Evolutionary conservation across 1,284 basidiomycete genomes (phyloP), one percentile per base, ranked within the genome.

Genomic region (Ustilago hordei): DNA sequence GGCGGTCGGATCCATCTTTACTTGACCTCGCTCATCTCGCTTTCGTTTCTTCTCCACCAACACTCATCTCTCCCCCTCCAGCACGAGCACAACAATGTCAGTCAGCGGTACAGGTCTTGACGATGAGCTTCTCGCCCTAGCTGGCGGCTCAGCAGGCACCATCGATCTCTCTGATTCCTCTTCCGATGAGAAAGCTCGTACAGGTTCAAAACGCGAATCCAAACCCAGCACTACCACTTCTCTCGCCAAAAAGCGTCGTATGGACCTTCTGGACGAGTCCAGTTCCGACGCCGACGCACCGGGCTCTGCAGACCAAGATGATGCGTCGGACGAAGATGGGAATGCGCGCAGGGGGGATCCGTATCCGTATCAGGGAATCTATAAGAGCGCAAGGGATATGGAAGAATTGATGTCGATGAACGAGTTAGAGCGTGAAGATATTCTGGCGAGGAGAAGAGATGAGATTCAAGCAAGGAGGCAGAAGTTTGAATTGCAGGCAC

Each of bases 301-400:
- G 1, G 63, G 65, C 0, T 65, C 62, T 19, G 68, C 58, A 39
- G 69, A 28, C 23, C 3, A 76, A 13, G 57, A 60, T 23, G 55
- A 34, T 23, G 32, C 53, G 9, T 47, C 55, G 8, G 58, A 54
- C 31, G 53, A 56, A n/a, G 66, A 69, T 17, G 50, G 15, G 0
- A 15, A 13, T 6, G 35, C n/a, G 19, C 31, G 23, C 15, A 54
- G 45, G 34, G 55, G 11, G 2, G 60, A 60, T 8, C 74, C 66
- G 6, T 98, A 94, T 85, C 95, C 94, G 0, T 88, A 96, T 23
- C 95, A 97, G 81, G 94, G 93, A 54, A 94, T 94, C 86, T 98
- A 93, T 85, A 90, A 90, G 66, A 91, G 95, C 81, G 93, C 94
- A 79, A 89, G 88, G 4, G 95, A 98, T 86, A 91, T 92, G 82